Percentiles rank a stretch among this genome's conserved stretches.
These are phyloP conservation scores for Aspergillus quadricinctus DNA, from an alignment of 2,329 filamentous ascomycete species.

Conservation along the genomic window DNA sequence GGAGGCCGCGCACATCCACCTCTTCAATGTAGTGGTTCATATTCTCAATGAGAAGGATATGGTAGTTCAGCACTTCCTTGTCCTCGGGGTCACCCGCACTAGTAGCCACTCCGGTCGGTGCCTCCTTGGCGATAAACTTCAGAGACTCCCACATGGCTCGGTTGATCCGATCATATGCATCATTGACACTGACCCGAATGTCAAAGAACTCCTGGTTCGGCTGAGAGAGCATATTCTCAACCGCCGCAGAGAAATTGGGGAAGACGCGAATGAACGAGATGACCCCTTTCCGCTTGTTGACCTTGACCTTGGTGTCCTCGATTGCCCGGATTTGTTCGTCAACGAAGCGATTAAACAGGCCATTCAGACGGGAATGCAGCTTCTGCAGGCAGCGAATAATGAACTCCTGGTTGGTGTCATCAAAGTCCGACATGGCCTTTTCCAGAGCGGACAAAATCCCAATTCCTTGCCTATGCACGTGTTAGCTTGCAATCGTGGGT, in stretches of 20 bases:
- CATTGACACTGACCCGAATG: slow-evolving; percentile 73
- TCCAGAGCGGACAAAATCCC: slow-evolving; percentile 80
- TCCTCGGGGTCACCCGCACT: slow-evolving; percentile 69
- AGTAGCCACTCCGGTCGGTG: slow-evolving; percentile 46
- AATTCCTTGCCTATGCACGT: slow-evolving; percentile 67
- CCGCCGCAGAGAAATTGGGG: slow-evolving; percentile 73
- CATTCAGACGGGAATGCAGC: slow-evolving; percentile 68
- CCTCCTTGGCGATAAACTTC: slow-evolving; percentile 82
- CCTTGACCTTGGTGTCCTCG: slow-evolving; percentile 97
- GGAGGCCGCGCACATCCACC: slow-evolving; percentile 68
- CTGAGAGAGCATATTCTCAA: slow-evolving; percentile 75
- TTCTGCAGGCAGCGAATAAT: slow-evolving; percentile 75
- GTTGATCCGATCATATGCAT: slow-evolving; percentile 82
- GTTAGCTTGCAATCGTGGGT: slow-evolving; percentile 18
- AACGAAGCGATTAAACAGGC: slow-evolving; percentile 80
- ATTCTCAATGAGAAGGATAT: slow-evolving; percentile 95
- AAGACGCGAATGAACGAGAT: slow-evolving; percentile 94
- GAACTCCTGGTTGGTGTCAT: slow-evolving; percentile 91
- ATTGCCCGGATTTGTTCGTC: slow-evolving; percentile 94
- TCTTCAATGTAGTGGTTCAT: slow-evolving; percentile 98
- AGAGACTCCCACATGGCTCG: slow-evolving; percentile 96
- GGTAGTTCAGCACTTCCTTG: slow-evolving; percentile 94
- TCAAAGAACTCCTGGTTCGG: slow-evolving; percentile 54
- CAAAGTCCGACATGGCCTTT: slow-evolving; percentile 70
- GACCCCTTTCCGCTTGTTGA: slow-evolving; percentile 96